These are phyloP conservation scores for Ogataea angusta DNA, from an alignment of 805 yeast genomes.

Conservation along the genomic window DNA sequence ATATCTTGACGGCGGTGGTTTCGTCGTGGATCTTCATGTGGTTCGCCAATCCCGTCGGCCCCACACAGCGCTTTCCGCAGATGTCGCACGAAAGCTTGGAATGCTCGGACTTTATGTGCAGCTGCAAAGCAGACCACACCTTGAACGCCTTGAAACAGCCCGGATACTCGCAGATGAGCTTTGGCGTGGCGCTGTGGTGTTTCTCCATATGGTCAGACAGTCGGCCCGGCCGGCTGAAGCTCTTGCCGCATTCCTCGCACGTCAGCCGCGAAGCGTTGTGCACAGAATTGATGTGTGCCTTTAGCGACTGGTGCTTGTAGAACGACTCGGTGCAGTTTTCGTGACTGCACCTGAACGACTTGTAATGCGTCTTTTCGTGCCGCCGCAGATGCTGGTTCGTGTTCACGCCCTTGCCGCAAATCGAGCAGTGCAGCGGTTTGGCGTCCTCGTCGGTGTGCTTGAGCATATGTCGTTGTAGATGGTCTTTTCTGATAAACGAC, in stretches of 20 bases:
- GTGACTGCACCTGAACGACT: slow-evolving; percentile 57
- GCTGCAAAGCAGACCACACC: slow-evolving; percentile 70
- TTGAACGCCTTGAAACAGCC: slow-evolving; percentile 60
- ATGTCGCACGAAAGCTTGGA: slow-evolving; percentile 60
- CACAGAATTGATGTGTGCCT: slow-evolving; percentile 63
- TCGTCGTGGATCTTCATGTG: slow-evolving; percentile 75
- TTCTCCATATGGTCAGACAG: slow-evolving; percentile 64
- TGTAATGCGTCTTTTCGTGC: slow-evolving; percentile 79
- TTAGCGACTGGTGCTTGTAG: slow-evolving; percentile 69
- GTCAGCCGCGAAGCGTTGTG: slow-evolving; percentile 55
- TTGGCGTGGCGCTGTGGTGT: slow-evolving; percentile 51
- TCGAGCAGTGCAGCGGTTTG: slow-evolving; percentile 69
- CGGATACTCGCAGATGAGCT: slow-evolving; percentile 57
- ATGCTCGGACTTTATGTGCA: slow-evolving; percentile 70
- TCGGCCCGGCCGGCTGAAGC: slow-evolving; percentile 61
- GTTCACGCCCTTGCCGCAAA: slow-evolving; percentile 80
- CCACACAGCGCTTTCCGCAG: slow-evolving; percentile 73
- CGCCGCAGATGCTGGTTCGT: slow-evolving; percentile 77
- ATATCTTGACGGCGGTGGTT: slow-evolving; percentile 46
- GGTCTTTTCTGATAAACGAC: slow-evolving; percentile 73
- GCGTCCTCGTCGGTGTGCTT: slow-evolving; percentile 53
- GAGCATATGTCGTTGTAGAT: slow-evolving; percentile 68
- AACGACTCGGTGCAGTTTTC: slow-evolving; percentile 66
- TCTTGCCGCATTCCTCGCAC: slow-evolving; percentile 62
- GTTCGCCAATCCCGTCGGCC: slow-evolving; percentile 62